Evolutionary conservation across 1,284 basidiomycete species (phyloP), one percentile per base, ranked within the genome.

Genomic region (Lentinus polychrous): DNA sequence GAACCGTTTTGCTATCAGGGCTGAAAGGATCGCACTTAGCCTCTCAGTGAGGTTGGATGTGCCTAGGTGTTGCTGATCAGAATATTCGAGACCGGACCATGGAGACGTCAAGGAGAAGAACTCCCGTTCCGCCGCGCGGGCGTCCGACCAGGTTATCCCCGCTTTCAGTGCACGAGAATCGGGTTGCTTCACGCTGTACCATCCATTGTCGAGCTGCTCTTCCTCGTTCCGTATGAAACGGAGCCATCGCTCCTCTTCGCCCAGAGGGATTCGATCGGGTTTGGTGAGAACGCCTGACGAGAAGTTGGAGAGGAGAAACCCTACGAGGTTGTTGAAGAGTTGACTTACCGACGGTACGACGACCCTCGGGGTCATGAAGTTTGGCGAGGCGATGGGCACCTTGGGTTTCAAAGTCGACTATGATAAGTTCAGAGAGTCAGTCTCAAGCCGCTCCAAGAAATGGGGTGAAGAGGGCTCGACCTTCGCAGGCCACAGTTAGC

Each of bases 121-220:
- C 20, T 79, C 67, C 48, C 76, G 70, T 65, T 93, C 88, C 55
- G 72, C 62, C 14, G 63, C 58, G 0, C 84, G 76, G 0, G 84
- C 85, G 6, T 77, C 70, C 2, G 62, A 58, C 77, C 81, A 86
- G 0, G 76, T 75, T 31, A 84, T 73, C 2, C 79, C 79, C 2
- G 62, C 55, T 34, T 68, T 66, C 10, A 89, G 63, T 3, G 78
- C 75, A 4, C 69, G 68, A 0, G 81, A 76, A 33, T 75, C 74
- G 0, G 84, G 84, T 46, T 85, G 85, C 55, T 87, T 86, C 8
- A 88, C 83, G 45, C 79, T 81, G 57, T 73, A 88, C 83, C 85
- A 89, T 8, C 80, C 79, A 48, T 86, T 77, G 1, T 49, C 55
- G 1, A 86, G 67, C 0, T 73, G 58, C 45, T 82, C 76, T 8